Percentiles rank a stretch among this genome's conserved stretches.
Conservation (phyloP, 306 rosid genomes). For the Styphnolobium japonicum region DNA sequence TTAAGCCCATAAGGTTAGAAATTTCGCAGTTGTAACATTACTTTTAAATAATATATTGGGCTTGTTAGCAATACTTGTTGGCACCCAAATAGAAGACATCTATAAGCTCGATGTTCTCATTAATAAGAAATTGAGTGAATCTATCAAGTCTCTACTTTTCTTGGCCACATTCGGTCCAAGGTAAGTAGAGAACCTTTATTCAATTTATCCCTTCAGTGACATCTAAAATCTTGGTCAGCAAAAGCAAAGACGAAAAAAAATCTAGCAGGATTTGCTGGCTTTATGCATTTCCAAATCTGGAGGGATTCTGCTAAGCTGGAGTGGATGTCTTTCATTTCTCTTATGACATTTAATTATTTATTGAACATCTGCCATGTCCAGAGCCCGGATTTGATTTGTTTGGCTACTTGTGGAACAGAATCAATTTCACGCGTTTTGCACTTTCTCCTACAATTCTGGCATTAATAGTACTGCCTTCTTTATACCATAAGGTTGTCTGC, state of each 20-base stretch:
- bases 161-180: no score
- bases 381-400: neutral
- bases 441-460: neutral
- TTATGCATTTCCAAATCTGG: neutral
- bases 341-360: neutral
- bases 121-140: no score
- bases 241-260: neutral
- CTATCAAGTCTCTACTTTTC: no score
- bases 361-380: neutral
- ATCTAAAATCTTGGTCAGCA: no score
- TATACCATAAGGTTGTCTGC: neutral
- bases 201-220: no score
- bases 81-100: no score
- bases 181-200: no score
- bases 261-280: neutral
- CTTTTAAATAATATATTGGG: no score
- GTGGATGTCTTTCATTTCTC: neutral
- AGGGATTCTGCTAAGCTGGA: constrained; percentile 1
- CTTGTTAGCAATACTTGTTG: no score
- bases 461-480: neutral
- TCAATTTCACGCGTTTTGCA: neutral
- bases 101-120: no score
- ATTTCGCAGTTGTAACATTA: no score
- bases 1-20: no score
- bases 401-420: constrained; percentile 10